Conservation (phyloP, 305 asterid species). For the Solanum chacoense region DNA sequence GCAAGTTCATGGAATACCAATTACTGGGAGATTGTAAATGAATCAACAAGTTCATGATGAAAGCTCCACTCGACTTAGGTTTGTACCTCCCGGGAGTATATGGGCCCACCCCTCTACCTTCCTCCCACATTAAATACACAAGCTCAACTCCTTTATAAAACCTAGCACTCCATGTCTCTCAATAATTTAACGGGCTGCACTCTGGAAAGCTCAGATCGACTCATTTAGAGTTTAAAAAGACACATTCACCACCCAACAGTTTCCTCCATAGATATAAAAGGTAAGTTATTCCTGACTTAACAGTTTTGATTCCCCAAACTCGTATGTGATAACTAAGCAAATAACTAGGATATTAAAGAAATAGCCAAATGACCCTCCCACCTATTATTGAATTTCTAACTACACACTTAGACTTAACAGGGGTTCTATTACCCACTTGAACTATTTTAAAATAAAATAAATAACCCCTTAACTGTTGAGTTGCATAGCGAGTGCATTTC, state of each 20-base stretch:
- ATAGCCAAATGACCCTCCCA: neutral
- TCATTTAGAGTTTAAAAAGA: neutral
- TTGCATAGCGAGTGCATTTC: neutral
- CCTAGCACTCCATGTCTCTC: neutral
- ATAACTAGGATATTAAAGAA: neutral
- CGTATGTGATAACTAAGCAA: neutral
- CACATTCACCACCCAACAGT: neutral
- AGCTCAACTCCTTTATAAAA: neutral
- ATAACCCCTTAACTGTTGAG: neutral
- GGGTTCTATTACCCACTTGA: neutral
- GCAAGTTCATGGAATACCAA: neutral
- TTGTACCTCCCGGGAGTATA: neutral
- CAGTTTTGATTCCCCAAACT: neutral
- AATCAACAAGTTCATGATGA: neutral
- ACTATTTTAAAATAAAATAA: neutral
- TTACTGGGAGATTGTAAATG: neutral
- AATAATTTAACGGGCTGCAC: neutral
- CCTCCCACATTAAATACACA: neutral
- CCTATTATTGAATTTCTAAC: neutral
- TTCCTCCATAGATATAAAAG: neutral
- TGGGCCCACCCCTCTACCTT: neutral
- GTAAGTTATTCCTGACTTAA: neutral
- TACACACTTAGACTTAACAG: neutral
- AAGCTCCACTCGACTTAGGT: neutral
- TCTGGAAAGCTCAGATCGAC: neutral